Base-by-base conservation (phyloP, 441 rosid genomes). In the Corymbia calophylla region DNA sequence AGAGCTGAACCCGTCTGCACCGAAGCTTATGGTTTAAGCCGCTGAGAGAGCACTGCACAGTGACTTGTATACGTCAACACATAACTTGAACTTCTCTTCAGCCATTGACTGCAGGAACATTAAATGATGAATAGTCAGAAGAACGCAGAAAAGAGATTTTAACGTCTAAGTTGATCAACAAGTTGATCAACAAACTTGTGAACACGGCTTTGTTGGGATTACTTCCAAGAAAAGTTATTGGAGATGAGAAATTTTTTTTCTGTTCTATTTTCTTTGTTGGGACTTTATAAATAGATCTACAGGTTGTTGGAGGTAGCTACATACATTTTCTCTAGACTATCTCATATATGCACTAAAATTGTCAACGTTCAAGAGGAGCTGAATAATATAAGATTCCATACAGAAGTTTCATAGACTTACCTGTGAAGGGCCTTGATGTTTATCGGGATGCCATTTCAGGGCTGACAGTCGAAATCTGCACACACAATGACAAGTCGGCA, bases 401-500 rank as follows among this genome's bases (percentile, higher is more conserved):
- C 48, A 80, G 16, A 70, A 86, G 84, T 62, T 77, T 73, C 21
- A 86, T 56, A 53, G 14, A 91, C 95, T 86, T 66, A 96, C 98
- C 97, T 95, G 96, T 88, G 95, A 91, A 91, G 95, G 89, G 60
- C 96, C 98, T 86, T 95, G 97, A 89, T 96, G 96, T 92, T 92
- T 97, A 92, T 98, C 99, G 5, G 99, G 99, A 93, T 97, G 99
- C 99, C 99, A 97, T 91, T 95, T 98, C 86, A 96, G 91, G 90
- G 99, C 99, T 16, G 95, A 90, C 32, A 90, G 66, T 35, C 97
- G 96, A 88, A 95, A 97, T 29, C 98, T 97, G 95, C 91, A 89
- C 89, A n/a, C 62, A 51, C 31, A 66, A 77, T 19, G 39, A 66
- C 84, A 77, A 77, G 84, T 77, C 18, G 23, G 53, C 51, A 77